Conservation (phyloP, 768 basidiomycete genomes). For the Leccinum disarticulatum region DNA sequence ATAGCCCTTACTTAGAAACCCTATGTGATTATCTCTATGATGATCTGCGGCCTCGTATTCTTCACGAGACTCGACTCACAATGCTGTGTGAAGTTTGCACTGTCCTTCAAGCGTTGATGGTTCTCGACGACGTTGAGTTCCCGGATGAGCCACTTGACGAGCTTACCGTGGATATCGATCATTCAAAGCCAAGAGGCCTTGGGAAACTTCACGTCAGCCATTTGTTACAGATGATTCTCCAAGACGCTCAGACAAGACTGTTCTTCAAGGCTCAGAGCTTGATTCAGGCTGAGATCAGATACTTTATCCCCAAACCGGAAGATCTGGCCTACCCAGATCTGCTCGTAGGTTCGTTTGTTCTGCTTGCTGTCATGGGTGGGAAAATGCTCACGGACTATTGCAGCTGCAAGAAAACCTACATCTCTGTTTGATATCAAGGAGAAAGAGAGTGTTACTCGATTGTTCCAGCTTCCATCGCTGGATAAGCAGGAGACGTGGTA, state of each 20-base stretch:
- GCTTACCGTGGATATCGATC: slow-evolving; percentile 42
- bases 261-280: slow-evolving; percentile 96
- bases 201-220: slow-evolving; percentile 74
- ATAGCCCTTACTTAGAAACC: slow-evolving; percentile 85
- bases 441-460: slow-evolving; percentile 65
- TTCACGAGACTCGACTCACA: slow-evolving; percentile 87
- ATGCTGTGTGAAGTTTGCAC: slow-evolving; percentile 95
- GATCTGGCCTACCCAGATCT: slow-evolving; percentile 89
- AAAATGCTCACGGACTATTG: slow-evolving; percentile 7
- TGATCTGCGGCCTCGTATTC: slow-evolving; percentile 90
- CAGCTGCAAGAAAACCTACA: slow-evolving; percentile 47
- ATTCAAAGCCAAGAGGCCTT: slow-evolving; percentile 40
- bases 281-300: slow-evolving; percentile 84
- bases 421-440: slow-evolving; percentile 53
- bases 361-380: background rate
- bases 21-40: slow-evolving; percentile 95
- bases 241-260: slow-evolving; percentile 93
- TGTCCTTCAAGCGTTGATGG: slow-evolving; percentile 94
- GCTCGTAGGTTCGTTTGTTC: slow-evolving; percentile 55
- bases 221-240: slow-evolving; percentile 84
- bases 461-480: slow-evolving; percentile 69
- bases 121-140: slow-evolving; percentile 67
- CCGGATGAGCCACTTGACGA: slow-evolving; percentile 30
- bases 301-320: slow-evolving; percentile 72
- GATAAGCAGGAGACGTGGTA: slow-evolving; percentile 88